Percentiles rank a stretch among this genome's conserved stretches.
Evolutionary conservation across 2,329 filamentous ascomycete genomes (phyloP).

Genomic region (Fusarium scirpi): DNA sequence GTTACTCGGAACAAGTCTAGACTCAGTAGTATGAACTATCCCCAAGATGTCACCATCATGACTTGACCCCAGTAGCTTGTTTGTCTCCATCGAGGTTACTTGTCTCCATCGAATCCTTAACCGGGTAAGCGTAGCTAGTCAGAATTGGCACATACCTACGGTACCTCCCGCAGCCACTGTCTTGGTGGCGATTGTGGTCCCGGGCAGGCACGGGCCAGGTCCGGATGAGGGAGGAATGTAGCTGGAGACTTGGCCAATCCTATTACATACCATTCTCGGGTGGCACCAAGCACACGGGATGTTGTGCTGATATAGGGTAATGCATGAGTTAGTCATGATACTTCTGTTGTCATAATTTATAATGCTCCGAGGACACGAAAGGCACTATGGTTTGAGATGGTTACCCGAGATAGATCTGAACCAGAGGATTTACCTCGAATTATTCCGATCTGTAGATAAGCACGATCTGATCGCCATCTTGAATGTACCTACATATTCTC

Average conservation of each 20-base stretch:
- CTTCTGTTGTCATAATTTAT: neutral
- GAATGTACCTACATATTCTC: neutral
- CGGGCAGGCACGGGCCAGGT: neutral
- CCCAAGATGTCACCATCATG: neutral
- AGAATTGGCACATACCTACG: neutral
- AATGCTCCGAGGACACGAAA: neutral
- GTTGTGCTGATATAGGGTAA: neutral
- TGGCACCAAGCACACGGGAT: neutral
- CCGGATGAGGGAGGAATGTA: constrained; percentile 5
- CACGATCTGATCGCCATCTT: neutral
- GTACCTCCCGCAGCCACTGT: constrained; percentile 13
- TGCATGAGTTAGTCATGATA: neutral
- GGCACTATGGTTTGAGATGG: neutral
- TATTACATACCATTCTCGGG: constrained; percentile 3
- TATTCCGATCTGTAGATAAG: neutral
- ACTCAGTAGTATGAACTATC: neutral
- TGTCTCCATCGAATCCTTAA: neutral
- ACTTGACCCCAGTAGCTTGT: neutral
- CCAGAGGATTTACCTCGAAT: neutral
- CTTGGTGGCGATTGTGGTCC: neutral
- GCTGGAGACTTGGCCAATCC: neutral
- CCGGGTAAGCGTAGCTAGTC: neutral
- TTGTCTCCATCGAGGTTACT: too few relatives aligned
- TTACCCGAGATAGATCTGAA: neutral
- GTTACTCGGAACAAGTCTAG: neutral